Conservation (phyloP, 805 yeast genomes). For the Ogataea thermomethanolica region DNA sequence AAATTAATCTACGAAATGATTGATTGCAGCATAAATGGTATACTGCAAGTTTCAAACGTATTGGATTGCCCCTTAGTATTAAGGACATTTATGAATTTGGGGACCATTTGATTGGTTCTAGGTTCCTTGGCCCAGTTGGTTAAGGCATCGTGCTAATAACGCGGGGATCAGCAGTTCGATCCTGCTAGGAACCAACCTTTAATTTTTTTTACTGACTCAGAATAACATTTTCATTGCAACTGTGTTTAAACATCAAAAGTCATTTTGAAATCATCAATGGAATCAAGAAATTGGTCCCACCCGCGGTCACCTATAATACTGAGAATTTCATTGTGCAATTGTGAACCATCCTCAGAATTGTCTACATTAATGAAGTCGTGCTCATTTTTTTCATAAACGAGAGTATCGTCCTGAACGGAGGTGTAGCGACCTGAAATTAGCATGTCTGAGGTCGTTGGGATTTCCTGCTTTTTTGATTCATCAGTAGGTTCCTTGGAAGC, state of each 20-base stretch:
- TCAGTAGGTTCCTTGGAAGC: not conserved
- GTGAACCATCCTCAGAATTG: constrained; percentile 1
- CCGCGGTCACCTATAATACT: constrained; percentile 32
- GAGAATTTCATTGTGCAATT: constrained; percentile 23
- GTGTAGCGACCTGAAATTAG: not conserved
- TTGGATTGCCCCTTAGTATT: no score
- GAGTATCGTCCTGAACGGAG: no score
- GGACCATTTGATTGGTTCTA: constrained; percentile 4
- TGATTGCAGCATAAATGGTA: no score
- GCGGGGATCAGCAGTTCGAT: constrained; percentile 79
- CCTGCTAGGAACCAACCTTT: constrained; percentile 74
- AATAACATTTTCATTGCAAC: not conserved
- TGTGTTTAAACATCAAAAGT: constrained; percentile 17
- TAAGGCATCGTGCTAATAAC: constrained; percentile 45
- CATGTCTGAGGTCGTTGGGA: not conserved
- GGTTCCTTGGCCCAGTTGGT: constrained; percentile 45
- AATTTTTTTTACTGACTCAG: constrained; percentile 1
- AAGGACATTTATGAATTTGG: no score
- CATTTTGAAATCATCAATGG: constrained; percentile 28
- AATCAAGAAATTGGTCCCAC: constrained; percentile 29
- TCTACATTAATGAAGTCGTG: not conserved
- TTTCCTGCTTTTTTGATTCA: not conserved
- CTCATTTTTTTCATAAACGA: no score
- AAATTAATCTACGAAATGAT: no score
- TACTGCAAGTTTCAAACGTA: no score